Base-by-base conservation (phyloP, 2,329 filamentous ascomycete genomes). In the Periconia sp. region DNA sequence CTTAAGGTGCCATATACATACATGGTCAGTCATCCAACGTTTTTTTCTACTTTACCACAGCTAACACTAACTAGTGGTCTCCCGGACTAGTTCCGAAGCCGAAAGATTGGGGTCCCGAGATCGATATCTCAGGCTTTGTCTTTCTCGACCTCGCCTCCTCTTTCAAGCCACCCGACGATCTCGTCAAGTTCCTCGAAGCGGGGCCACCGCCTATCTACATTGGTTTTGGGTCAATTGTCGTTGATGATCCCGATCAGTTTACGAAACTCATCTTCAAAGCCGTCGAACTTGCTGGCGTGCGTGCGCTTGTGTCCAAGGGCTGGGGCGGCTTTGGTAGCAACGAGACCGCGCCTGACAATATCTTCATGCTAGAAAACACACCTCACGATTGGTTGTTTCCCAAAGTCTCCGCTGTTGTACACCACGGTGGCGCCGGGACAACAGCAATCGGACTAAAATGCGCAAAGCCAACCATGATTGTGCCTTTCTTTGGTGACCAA, bases 401-500 rank as follows among this genome's bases (percentile, higher is more conserved):
- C 0, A 75, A 75, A 21, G 82, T 89, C 4, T 74, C 73, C 31
- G 85, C 83, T 0, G 85, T 85, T 3, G 81, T 90, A 1, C 87
- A 89, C 48, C 87, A 90, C 50, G 87, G 87, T n/a, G 87, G 87
- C 10, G 88, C 88, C 0, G 87, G 87, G 2, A 91, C 87, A 0
- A 88, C 86, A 0, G 87, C 87, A 1, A 87, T 87, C 33, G 86
- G 86, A 1, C 73, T 91, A 22, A 88, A 87, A 63, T 86, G 80
- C 50, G 87, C 80, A 3, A 82, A 80, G 56, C 87, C 87, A 0
- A 89, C 85, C 4, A 86, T 89, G 81, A 80, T 90, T 18, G 84
- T 91, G 2, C 87, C 87, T 0, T 91, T 91, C 69, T 91, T 91
- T 52, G 87, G 87, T 3, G 87, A 91, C 59, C 87, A 91, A 65